A percentile compares a stretch with the other conserved stretches of the same genome.
These are phyloP conservation scores for Stephanocyclus meneghinianus DNA, from an alignment of 352 stramenopile genomes.

Conservation along the genomic window DNA sequence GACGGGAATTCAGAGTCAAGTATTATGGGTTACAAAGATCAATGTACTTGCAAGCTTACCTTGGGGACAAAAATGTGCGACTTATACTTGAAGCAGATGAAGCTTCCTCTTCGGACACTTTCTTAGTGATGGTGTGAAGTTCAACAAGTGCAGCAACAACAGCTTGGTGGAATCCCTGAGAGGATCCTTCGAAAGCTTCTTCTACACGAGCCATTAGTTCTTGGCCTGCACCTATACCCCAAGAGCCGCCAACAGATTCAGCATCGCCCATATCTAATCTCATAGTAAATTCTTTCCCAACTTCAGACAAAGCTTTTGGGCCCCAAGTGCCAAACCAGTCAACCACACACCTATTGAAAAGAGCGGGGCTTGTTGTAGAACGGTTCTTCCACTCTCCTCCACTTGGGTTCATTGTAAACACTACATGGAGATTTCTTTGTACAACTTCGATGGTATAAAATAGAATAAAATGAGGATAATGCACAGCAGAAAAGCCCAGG, in stretches of 20 bases:
- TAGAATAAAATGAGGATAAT: neutral
- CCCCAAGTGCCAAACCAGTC: constrained; percentile 99
- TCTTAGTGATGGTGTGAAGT: constrained; percentile 83
- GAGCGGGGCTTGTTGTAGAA: constrained; percentile 97
- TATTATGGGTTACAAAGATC: neutral
- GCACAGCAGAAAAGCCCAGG: neutral
- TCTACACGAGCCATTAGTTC: constrained; percentile 73
- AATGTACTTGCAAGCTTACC: neutral
- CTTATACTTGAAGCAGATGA: constrained; percentile 61
- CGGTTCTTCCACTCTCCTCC: constrained; percentile 94
- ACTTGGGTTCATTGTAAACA: constrained; percentile 99
- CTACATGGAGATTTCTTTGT: constrained; percentile 98
- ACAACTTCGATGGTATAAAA: constrained; percentile 82
- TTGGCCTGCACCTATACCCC: constrained; percentile 76
- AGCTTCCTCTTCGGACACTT: constrained; percentile 67
- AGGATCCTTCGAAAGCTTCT: constrained; percentile 70
- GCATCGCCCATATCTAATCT: constrained; percentile 91
- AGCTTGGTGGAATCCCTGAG: constrained; percentile 77
- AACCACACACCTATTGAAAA: constrained; percentile 99
- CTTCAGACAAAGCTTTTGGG: constrained; percentile 95
- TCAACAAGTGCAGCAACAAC: constrained; percentile 86
- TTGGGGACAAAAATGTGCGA: constrained; percentile 82
- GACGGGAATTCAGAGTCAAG: neutral
- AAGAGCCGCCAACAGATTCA: constrained; percentile 73
- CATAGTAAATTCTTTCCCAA: constrained; percentile 96